These are phyloP conservation scores for barley (Hordeum vulgare) DNA, from an alignment of 176 grass and related monocot species.

Conservation along the genomic window MorexV3_pseudomolecules_assembly NC_058523.1:37694171-37694670, in stretches of 20 bases:
- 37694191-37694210: constrained; percentile 21
- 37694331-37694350: constrained; percentile 25
- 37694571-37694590: constrained; percentile 18
- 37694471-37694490: not conserved
- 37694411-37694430: constrained; percentile 26
- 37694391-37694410: not conserved
- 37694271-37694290: not conserved
- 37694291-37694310: constrained; percentile 9
- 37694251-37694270: constrained; percentile 21
- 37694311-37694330: constrained; percentile 1
- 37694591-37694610: not conserved
- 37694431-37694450: constrained; percentile 16
- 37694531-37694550: constrained; percentile 4
- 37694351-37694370: constrained; percentile 15
- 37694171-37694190: constrained; percentile 8
- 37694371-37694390: constrained; percentile 29
- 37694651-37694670: constrained; percentile 12
- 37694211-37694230: constrained; percentile 21
- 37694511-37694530: constrained; percentile 23
- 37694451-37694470: not conserved
- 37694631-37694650: not conserved
- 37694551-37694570: constrained; percentile 27
- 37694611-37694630: not conserved
- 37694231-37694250: constrained; percentile 6
- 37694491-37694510: constrained; percentile 26